Evolutionary conservation across 2,329 filamentous ascomycete genomes (phyloP), one percentile per base, ranked within the genome.

Genomic region (Helotiales sp.): DNA sequence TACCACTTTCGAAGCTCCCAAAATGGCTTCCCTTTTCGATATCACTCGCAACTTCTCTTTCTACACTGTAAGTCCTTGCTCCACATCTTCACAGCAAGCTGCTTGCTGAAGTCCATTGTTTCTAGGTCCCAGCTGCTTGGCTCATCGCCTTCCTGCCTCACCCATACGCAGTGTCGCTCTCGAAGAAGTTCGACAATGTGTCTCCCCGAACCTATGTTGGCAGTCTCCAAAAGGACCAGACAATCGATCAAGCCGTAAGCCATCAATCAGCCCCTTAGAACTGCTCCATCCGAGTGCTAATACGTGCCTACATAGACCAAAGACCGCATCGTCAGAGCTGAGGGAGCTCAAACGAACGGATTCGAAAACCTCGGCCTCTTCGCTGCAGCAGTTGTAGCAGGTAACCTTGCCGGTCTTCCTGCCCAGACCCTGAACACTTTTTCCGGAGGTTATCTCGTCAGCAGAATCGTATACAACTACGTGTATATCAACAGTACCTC

Each of bases 351-450:
- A 64, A 64, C 68, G 8, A 82, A 81, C 61, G 76, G 77, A 17
- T 76, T 79, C 47, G 80, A 82, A 69, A 81, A 79, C 58, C 61
- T 82, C 5, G 77, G 77, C 17, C 72, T 80, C 24, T 81, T 79
- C 63, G 78, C 79, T 6, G 73, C 78, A 0, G 77, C 78, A 8
- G 76, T 81, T 1, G 74, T 79, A 2, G 79, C 80, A 0, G 80
- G 75, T 6, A 81, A 80, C 57, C 49, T 76, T 0, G 78, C 79
- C 2, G 72, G 73, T 11, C 61, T 81, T 20, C 55, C 70, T 22
- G 40, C 65, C 22, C 4, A 34, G 6, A 72, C 72, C 0, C 32
- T 75, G 15, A 75, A 75, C 28, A 47, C 43, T 1, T 49, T 75
- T 2, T 55, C 65, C 20, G 62, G 40, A 1, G 68, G 60, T 10